phyloP scores from a whole-genome alignment of 2,329 filamentous ascomycete species.

The Westerdykella ornata region DNA sequence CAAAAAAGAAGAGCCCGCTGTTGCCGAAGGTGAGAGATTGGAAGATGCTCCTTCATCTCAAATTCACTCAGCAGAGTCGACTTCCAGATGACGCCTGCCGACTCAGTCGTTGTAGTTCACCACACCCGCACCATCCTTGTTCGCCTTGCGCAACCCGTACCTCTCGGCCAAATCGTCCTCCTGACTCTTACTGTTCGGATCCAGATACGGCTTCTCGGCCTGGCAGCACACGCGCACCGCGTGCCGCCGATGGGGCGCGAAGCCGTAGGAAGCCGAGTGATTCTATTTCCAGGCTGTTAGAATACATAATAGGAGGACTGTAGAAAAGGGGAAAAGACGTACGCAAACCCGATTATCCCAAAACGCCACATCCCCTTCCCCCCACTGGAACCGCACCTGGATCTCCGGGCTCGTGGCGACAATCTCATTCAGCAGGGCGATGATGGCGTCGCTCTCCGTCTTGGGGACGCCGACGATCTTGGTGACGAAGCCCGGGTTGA shows the following conservation, averaged over 20 bases:
- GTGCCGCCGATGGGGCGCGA: slow-evolving; percentile 51
- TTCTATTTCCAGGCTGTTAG: slow-evolving; percentile 34
- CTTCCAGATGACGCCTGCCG: too few species aligned
- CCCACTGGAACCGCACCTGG: slow-evolving; percentile 61
- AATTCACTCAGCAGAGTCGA: too few species aligned
- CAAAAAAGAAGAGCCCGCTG: too few species aligned
- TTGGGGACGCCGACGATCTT: slow-evolving; percentile 55
- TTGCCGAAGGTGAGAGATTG: too few species aligned
- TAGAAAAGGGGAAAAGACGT: slow-evolving; percentile 2
- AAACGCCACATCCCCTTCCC: slow-evolving; percentile 58
- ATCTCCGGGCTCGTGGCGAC: slow-evolving; percentile 58
- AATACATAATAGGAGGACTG: not conserved
- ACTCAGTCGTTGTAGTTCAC: slow-evolving; percentile 54
- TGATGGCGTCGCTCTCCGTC: slow-evolving; percentile 49
- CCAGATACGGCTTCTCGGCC: slow-evolving; percentile 44
- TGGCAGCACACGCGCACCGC: slow-evolving; percentile 46
- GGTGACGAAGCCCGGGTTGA: slow-evolving; percentile 53
- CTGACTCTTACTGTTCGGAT: slow-evolving; percentile 45
- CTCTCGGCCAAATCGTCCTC: slow-evolving; percentile 47
- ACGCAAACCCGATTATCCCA: slow-evolving; percentile 60
- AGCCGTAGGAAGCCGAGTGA: slow-evolving; percentile 52
- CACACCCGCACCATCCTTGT: slow-evolving; percentile 51
- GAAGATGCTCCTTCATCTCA: too few species aligned
- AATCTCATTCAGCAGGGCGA: slow-evolving; percentile 49
- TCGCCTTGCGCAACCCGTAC: slow-evolving; percentile 46